Conservation (phyloP, 2,329 filamentous ascomycete genomes). For the Trichoderma koningii region DNA sequence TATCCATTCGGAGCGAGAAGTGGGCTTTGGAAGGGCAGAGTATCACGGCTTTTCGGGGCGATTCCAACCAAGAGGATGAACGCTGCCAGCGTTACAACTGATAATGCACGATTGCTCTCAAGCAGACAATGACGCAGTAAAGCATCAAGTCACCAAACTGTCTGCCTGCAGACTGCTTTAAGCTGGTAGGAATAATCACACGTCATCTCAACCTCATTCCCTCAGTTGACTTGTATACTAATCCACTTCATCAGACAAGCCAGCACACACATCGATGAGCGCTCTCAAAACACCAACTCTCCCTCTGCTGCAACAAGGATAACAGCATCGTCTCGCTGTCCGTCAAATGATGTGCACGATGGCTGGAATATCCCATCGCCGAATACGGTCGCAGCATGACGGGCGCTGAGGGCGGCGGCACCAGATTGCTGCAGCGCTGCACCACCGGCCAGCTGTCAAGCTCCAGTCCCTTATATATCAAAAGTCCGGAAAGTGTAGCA, state of each 20-base stretch:
- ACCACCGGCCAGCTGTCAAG: constrained; percentile 8
- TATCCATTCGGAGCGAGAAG: too few species aligned
- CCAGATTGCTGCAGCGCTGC: background rate
- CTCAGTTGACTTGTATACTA: background rate
- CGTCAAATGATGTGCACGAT: background rate
- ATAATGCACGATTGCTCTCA: too few species aligned
- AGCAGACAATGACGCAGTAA: too few species aligned
- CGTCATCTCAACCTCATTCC: background rate
- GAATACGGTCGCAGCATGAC: too few species aligned
- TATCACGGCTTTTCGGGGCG: too few species aligned
- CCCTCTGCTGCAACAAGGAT: background rate
- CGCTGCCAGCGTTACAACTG: too few species aligned
- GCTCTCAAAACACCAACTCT: background rate
- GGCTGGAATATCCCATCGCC: background rate
- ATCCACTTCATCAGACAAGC: background rate
- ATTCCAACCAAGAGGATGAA: too few species aligned
- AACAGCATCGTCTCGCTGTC: too few species aligned
- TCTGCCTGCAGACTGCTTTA: background rate
- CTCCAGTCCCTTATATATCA: constrained; percentile 17
- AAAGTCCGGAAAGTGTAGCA: background rate
- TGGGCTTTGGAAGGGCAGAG: too few species aligned
- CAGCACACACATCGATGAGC: background rate
- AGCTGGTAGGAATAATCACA: background rate
- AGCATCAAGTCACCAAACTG: too few species aligned
- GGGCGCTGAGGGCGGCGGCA: background rate